Conservation (phyloP, 768 basidiomycete species). For the Auriscalpium vulgare region DNA sequence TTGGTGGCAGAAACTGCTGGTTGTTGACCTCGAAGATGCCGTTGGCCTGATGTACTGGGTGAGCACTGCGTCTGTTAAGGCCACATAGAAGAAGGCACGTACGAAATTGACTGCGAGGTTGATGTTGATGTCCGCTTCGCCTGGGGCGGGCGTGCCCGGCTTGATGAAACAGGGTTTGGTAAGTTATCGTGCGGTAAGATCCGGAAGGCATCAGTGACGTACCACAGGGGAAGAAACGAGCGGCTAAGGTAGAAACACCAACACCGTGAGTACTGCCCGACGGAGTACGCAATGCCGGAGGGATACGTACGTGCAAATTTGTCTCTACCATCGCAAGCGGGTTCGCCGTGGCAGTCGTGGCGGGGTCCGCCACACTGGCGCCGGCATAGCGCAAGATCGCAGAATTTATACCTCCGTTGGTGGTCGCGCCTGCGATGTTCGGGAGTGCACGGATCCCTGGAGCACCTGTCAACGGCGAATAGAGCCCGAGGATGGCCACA, state of each 20-base stretch:
- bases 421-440: background rate
- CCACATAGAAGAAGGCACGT: background rate
- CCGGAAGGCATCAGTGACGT: background rate
- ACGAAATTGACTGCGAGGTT: background rate
- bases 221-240: background rate
- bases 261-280: background rate
- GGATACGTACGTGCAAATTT: background rate
- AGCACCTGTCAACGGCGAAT: background rate
- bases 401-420: conserved; percentile 19
- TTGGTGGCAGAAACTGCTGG: conserved; percentile 21
- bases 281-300: no score
- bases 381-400: conserved; percentile 36
- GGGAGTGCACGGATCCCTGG: conserved; percentile 1
- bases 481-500: no score
- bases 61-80: no score
- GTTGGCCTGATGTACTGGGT: background rate
- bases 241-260: background rate
- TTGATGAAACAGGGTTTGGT: background rate
- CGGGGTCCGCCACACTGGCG: conserved; percentile 28
- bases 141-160: background rate
- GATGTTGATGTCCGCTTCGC: conserved; percentile 5
- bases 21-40: conserved; percentile 5
- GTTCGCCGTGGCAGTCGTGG: conserved; percentile 14
- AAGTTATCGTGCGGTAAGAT: background rate
- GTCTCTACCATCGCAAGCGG: background rate